Conservation (phyloP, 2,329 filamentous ascomycete genomes). For the Pseudocercospora musae region DNA sequence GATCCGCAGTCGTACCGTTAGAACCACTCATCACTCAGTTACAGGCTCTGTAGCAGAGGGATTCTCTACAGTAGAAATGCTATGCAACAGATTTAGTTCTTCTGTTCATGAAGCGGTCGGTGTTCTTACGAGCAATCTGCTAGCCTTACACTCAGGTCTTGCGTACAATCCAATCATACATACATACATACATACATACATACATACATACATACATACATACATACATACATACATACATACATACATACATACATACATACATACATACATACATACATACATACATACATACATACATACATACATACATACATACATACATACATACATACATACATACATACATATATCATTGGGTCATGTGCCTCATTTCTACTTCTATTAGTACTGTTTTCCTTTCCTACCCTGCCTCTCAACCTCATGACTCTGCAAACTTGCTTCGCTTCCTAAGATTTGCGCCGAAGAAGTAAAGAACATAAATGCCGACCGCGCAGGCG, state of each 20-base stretch:
- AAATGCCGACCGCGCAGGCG: conserved; percentile 5
- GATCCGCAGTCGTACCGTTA: background rate
- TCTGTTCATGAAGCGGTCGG: background rate
- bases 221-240: no score
- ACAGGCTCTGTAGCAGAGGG: no score
- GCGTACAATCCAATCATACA: background rate
- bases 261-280: no score
- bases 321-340: no score
- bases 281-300: no score
- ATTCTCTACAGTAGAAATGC: no score
- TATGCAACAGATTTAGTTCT: background rate
- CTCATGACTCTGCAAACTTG: conserved; percentile 9
- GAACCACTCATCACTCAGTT: background rate
- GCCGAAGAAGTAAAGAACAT: conserved; percentile 10
- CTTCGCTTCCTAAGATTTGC: conserved; percentile 2
- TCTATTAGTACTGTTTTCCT: background rate
- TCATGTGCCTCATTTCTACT: background rate
- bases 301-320: no score
- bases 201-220: no score
- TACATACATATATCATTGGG: background rate
- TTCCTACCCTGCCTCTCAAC: background rate
- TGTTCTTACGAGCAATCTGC: background rate
- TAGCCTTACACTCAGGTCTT: background rate
- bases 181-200: background rate
- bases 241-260: no score